Base-by-base conservation (phyloP, 2,329 filamentous ascomycete species). In the Cladosporium austrohemisphaericum region DNA sequence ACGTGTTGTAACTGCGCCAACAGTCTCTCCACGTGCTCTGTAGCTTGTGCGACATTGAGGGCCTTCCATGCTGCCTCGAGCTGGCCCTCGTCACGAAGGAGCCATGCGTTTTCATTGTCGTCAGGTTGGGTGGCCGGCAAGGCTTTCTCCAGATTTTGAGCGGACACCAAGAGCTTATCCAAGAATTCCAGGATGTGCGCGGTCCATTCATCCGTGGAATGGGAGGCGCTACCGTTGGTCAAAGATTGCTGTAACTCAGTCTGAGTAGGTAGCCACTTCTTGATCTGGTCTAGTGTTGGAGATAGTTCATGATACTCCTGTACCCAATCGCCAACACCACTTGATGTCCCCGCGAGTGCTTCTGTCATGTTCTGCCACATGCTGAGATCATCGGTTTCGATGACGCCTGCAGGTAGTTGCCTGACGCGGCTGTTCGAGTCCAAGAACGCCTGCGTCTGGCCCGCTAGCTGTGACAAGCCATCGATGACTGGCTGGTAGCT, bases 101-200 rank as follows among this genome's bases (percentile, higher is more conserved):
- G 67, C 82, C 86, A 89, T 2, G 76, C 73, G 1, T 73, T 60
- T 35, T 85, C 80, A 26, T 88, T 82, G 1, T 74, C 72, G 1
- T 83, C 79, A 4, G 68, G 64, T 1, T 85, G 82, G 1, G 84
- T 69, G 3, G 73, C 71, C 9, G 72, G 67, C 7, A 81, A 70
- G 2, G 75, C 69, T 52, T 79, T 79, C 51, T 81, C 79, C 37
- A 86, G 76, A 55, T 84, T 81, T 65, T 96, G 89, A 40, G 95
- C 76, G 1, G 86, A 84, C 28, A 92, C 85, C 2, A 96, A 80
- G 22, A 92, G 79, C 41, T 81, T 80, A 66, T 95, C 87, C 38
- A 85, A 79, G n/a, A 86, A 73, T 1, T 69, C 77, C 29, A 87
- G 78, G 1, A 89, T 67, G 3, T 76, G 71, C 11, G 76, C 68